Conservation (phyloP, 371 early-diverging fungal species). For the Actinomucor elegans region DNA sequence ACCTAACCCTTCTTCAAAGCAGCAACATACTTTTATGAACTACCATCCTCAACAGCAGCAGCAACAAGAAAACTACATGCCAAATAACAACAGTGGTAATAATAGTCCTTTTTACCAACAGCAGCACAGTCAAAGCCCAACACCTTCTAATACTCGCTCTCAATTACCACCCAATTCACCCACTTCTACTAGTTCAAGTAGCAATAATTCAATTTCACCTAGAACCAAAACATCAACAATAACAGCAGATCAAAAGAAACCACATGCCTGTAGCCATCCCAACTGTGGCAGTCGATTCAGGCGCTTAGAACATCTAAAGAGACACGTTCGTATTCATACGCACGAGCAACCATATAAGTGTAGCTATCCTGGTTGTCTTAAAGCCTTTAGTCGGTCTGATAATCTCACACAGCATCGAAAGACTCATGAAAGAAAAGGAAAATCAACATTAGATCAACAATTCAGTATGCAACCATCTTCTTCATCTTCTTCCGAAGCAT, state of each 20-base stretch:
- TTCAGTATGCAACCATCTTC: neutral
- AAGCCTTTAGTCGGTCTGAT: conserved; percentile 81
- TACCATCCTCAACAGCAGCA: conserved; percentile 3
- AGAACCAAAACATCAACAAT: neutral
- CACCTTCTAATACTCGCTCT: conserved; percentile 1
- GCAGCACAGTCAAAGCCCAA: neutral
- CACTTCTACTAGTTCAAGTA: conserved; percentile 13
- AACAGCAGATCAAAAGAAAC: conserved; percentile 28
- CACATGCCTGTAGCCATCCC: conserved; percentile 56
- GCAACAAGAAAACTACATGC: conserved; percentile 1
- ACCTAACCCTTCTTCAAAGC: conserved; percentile 18
- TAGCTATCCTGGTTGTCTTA: conserved; percentile 67
- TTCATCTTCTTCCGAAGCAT: conserved; percentile 14
- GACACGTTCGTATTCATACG: conserved; percentile 88
- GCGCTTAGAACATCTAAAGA: conserved; percentile 85
- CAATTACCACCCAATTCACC: conserved; percentile 5
- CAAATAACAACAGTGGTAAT: too few species aligned
- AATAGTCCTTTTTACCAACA: conserved; percentile 3
- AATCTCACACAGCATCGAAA: conserved; percentile 65
- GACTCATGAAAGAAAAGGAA: conserved; percentile 53
- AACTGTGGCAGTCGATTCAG: conserved; percentile 66
- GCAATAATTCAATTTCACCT: too few species aligned
- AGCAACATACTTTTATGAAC: conserved; percentile 7
- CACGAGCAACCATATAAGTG: conserved; percentile 81
- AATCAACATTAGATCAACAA: neutral